Evolutionary conservation across 2,329 filamentous ascomycete species (phyloP).

Genomic region (Aureobasidium subglaciale): DNA sequence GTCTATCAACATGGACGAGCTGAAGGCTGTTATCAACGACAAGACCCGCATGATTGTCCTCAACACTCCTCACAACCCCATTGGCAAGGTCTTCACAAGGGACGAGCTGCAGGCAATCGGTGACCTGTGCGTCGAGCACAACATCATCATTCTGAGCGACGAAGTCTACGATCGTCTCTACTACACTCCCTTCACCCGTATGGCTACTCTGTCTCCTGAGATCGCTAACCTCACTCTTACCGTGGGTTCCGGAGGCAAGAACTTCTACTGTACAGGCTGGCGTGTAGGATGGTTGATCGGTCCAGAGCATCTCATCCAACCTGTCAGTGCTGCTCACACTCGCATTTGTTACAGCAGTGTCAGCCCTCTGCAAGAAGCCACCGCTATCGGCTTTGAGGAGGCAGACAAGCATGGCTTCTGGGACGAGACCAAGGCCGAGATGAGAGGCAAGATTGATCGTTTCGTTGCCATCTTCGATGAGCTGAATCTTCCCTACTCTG

Average conservation of each 20-base stretch:
- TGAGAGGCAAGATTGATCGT: conserved; percentile 79
- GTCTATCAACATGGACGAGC: conserved; percentile 74
- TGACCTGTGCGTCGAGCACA: conserved; percentile 81
- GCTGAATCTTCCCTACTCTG: conserved; percentile 58
- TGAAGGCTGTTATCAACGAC: conserved; percentile 73
- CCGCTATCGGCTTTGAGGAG: conserved; percentile 87
- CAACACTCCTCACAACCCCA: conserved; percentile 86
- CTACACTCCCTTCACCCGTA: conserved; percentile 90
- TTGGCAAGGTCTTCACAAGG: conserved; percentile 88
- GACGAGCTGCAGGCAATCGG: conserved; percentile 79
- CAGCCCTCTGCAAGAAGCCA: conserved; percentile 88
- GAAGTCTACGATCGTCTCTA: conserved; percentile 85
- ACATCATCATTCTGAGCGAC: conserved; percentile 68
- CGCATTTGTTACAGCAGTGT: conserved; percentile 94
- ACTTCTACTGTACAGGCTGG: conserved; percentile 98
- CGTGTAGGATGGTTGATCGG: conserved; percentile 93
- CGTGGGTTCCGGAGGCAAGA: conserved; percentile 93
- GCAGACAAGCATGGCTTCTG: conserved; percentile 83
- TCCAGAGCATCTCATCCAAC: conserved; percentile 77
- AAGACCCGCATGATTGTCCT: conserved; percentile 95
- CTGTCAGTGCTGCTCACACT: conserved; percentile 87
- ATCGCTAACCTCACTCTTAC: conserved; percentile 83
- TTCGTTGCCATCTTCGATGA: conserved; percentile 64
- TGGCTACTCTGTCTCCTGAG: conserved; percentile 84
- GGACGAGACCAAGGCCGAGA: conserved; percentile 73